Conservation (phyloP, 2,329 filamentous ascomycete species). For the Corinectria fuckeliana region DNA sequence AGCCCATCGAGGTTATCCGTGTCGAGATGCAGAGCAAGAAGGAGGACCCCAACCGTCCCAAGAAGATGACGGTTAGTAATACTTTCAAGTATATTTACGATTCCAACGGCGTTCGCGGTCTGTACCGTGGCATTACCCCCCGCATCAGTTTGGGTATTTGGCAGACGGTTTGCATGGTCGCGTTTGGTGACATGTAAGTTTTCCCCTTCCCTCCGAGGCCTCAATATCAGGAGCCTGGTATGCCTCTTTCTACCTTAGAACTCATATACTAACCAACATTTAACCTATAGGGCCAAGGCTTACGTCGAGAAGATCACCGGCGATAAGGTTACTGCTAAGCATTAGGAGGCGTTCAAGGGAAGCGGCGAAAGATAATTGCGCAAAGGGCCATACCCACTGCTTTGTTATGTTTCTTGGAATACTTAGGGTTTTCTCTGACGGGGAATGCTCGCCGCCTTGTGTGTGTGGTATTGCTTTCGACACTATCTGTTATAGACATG, state of each 20-base stretch:
- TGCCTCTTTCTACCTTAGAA: not conserved
- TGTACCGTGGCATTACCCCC: constrained; percentile 95
- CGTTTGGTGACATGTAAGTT: constrained; percentile 93
- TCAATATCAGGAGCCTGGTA: too few relatives aligned
- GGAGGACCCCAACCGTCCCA: constrained; percentile 94
- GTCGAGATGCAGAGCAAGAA: constrained; percentile 99
- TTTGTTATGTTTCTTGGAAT: constrained; percentile 28
- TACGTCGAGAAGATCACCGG: constrained; percentile 72
- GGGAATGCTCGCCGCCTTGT: constrained; percentile 19
- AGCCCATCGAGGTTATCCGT: constrained; percentile 99
- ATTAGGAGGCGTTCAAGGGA: constrained; percentile 57
- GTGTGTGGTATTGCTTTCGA: constrained; percentile 15
- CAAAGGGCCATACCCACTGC: constrained; percentile 24
- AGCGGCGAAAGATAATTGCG: constrained; percentile 26
- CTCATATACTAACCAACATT: constrained; percentile 25
- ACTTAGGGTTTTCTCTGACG: constrained; percentile 22
- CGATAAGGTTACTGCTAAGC: constrained; percentile 69
- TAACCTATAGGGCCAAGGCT: constrained; percentile 63
- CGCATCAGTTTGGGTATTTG: constrained; percentile 95
- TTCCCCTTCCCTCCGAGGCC: constrained; percentile 8
- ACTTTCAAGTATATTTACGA: constrained; percentile 86
- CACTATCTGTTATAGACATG: constrained; percentile 24
- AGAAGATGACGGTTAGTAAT: constrained; percentile 98
- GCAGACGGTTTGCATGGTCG: constrained; percentile 99
- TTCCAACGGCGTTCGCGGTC: constrained; percentile 85